Conservation (phyloP, 2,329 filamentous ascomycete genomes). For the Neocucurbitaria cava region DNA sequence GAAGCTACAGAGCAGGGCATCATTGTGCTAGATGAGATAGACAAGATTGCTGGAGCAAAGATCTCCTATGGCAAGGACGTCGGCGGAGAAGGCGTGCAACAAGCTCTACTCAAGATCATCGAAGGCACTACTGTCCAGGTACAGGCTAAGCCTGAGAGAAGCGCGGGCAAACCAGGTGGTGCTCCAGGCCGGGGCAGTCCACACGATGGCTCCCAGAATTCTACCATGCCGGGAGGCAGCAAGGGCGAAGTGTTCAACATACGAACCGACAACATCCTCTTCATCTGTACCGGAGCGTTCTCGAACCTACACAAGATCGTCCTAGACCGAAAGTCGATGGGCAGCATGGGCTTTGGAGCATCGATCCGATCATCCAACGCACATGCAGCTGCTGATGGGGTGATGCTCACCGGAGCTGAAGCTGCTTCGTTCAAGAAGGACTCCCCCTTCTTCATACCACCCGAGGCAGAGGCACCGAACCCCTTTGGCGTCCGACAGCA, state of each 20-base stretch:
- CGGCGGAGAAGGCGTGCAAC: constrained; percentile 94
- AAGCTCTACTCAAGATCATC: constrained; percentile 92
- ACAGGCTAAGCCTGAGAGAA: constrained; percentile 80
- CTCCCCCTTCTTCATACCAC: constrained; percentile 61
- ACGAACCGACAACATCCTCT: constrained; percentile 94
- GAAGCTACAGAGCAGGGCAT: constrained; percentile 87
- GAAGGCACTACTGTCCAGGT: constrained; percentile 94
- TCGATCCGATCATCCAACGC: constrained; percentile 67
- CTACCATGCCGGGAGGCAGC: constrained; percentile 28
- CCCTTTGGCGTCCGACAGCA: constrained; percentile 26
- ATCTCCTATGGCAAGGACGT: constrained; percentile 91
- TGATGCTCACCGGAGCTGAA: constrained; percentile 66
- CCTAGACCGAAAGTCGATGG: constrained; percentile 83
- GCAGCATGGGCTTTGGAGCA: constrained; percentile 90
- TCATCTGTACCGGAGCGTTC: constrained; percentile 96
- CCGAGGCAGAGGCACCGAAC: constrained; percentile 35
- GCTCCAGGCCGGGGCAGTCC: constrained; percentile 29
- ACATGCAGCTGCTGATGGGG: constrained; percentile 62
- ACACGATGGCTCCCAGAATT: constrained; percentile 24
- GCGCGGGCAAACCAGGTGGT: constrained; percentile 43
- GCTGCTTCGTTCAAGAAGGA: constrained; percentile 64
- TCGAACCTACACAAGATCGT: constrained; percentile 89
- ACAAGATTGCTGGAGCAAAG: constrained; percentile 92
- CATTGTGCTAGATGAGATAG: constrained; percentile 94
- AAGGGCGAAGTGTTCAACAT: constrained; percentile 73